Evolutionary conservation across 2,329 filamentous ascomycete species (phyloP).

Genomic region (Colletotrichum zoysiae): DNA sequence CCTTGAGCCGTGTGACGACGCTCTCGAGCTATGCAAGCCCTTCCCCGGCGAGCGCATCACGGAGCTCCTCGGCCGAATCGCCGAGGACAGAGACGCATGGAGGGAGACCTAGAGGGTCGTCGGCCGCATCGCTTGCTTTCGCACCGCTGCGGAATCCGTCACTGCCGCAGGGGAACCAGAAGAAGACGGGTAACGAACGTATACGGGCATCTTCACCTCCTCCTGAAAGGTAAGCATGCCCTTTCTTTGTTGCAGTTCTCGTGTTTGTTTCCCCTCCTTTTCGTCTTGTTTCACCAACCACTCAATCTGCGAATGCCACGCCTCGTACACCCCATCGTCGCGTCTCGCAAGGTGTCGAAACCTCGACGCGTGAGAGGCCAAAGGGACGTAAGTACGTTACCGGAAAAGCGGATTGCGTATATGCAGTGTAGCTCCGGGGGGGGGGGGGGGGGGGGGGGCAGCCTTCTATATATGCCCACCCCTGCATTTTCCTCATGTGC

Average conservation of each 20-base stretch:
- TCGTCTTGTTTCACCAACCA: no score
- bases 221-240: conserved; percentile 59
- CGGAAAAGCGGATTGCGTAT: conserved; percentile 10
- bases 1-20: conserved; percentile 33
- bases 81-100: conserved; percentile 20
- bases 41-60: conserved; percentile 28
- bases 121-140: conserved; percentile 62
- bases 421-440: conserved; percentile 20
- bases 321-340: not conserved
- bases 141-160: conserved; percentile 57
- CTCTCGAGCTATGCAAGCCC: conserved; percentile 33
- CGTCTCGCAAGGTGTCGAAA: not conserved
- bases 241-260: conserved; percentile 19
- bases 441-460: no score
- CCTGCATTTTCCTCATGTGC: not conserved
- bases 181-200: conserved; percentile 57
- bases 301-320: not conserved
- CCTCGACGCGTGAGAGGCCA: not conserved
- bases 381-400: not conserved
- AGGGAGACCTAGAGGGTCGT: conserved; percentile 53
- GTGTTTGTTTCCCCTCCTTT: not conserved
- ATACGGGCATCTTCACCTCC: conserved; percentile 63
- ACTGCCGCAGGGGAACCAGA: conserved; percentile 62
- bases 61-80: conserved; percentile 31
- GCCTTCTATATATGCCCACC: conserved; percentile 10